phyloP scores from a whole-genome alignment of 208 protist genomes.

The Herpetomonas samuelpessoai region DNA sequence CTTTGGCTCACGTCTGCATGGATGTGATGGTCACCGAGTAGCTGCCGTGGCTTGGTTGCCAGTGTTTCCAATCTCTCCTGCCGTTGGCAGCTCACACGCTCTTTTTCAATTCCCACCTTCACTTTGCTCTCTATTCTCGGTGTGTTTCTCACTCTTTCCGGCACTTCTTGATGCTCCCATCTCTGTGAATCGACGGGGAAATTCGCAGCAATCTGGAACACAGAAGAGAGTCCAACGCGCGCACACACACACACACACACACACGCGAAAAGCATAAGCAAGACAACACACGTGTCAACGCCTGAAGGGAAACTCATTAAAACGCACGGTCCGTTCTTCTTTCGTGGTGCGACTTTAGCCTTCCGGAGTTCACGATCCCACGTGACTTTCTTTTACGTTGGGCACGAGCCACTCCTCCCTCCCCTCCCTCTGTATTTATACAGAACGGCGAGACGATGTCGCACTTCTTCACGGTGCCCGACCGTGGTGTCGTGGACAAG shows the following conservation, averaged over 20 bases:
- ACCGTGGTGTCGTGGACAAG: background rate
- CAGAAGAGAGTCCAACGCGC: background rate
- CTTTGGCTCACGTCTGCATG: too few species aligned
- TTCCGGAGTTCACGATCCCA: too few species aligned
- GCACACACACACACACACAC: background rate
- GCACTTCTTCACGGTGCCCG: background rate
- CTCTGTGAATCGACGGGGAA: background rate
- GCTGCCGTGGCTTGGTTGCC: too few species aligned
- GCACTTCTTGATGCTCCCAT: too few species aligned
- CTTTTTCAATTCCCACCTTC: too few species aligned
- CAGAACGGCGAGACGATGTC: background rate
- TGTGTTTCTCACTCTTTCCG: too few species aligned
- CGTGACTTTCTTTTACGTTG: too few species aligned
- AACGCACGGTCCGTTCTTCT: background rate
- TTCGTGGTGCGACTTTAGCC: too few species aligned
- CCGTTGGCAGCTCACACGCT: too few species aligned
- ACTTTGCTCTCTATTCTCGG: too few species aligned
- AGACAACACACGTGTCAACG: background rate
- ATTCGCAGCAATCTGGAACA: background rate
- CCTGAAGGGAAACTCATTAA: background rate
- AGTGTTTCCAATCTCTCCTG: too few species aligned
- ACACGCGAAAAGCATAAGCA: background rate
- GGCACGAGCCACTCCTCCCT: background rate
- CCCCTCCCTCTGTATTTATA: background rate
- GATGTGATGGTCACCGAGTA: too few species aligned